A percentile compares a stretch with the other conserved stretches of the same genome.
These are phyloP conservation scores for Botryosphaeria dothidea DNA, from an alignment of 2,329 filamentous ascomycete species.

Conservation along the genomic window DNA sequence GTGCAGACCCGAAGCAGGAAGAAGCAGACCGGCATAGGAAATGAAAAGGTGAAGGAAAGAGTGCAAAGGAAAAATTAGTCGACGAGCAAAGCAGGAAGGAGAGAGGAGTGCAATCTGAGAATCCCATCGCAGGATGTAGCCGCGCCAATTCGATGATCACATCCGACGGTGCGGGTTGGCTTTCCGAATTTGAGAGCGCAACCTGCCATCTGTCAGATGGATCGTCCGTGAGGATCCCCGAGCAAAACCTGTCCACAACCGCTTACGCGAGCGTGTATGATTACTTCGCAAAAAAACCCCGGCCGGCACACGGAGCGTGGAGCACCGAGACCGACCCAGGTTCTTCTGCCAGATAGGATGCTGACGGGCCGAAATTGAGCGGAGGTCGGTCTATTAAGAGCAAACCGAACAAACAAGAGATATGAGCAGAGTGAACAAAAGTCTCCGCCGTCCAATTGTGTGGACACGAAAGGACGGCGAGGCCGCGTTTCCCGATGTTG, in stretches of 20 bases:
- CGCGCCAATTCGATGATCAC: neutral
- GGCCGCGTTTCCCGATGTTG: conserved; percentile 47
- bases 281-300: conserved; percentile 6
- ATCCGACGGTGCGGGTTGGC: neutral
- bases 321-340: conserved; percentile 12
- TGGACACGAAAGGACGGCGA: conserved; percentile 40
- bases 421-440: conserved; percentile 36
- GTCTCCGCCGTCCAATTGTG: conserved; percentile 36
- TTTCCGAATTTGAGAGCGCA: conserved; percentile 7
- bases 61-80: conserved; percentile 15
- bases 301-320: conserved; percentile 6
- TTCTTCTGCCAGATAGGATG: conserved; percentile 13
- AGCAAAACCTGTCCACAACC: neutral
- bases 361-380: conserved; percentile 15
- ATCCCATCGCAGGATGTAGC: conserved; percentile 14
- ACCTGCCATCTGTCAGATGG: neutral
- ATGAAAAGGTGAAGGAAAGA: conserved; percentile 6
- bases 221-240: conserved; percentile 2
- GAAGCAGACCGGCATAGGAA: conserved; percentile 3
- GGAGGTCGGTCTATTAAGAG: conserved; percentile 31
- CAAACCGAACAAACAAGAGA: conserved; percentile 36
- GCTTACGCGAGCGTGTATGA: conserved; percentile 5
- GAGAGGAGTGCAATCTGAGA: conserved; percentile 16
- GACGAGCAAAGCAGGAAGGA: conserved; percentile 9
- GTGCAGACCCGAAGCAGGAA: conserved; percentile 10